Evolutionary conservation across 495 filamentous ascomycete species (phyloP), one percentile per base, ranked within the genome.

Genomic region (Podospora didyma): DNA sequence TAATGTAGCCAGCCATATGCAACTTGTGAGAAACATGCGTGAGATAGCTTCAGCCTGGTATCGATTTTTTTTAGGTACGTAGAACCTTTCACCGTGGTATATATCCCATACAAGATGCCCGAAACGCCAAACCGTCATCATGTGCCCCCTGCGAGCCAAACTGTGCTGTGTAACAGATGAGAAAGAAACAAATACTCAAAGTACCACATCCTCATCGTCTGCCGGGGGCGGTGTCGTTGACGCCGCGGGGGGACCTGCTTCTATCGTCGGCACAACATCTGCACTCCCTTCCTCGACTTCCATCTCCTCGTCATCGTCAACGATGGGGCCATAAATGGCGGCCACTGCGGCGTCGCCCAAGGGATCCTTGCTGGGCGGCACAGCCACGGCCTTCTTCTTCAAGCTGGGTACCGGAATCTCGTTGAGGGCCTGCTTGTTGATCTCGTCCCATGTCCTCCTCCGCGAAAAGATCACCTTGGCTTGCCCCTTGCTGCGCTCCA

Each of bases 401-500:
- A 51, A 20, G 49, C 54, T 59, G 47, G 34, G 21, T n/a, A 49
- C 56, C 14, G 42, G 16, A 31, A 52, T 46, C 23, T 42, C 21
- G 12, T 21, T 39, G 28, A 39, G 7, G 37, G 48, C 59, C 7
- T 73, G 75, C 61, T 73, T 73, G 69, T 85, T 86, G 68, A 85
- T 62, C 50, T 84, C 79, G 21, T 86, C 82, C 84, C 82, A 85
- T 44, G 75, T 70, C 54, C 77, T 80, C 46, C 71, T 73, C 64
- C 82, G 63, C 26, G 73, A 67, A 51, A 82, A 75, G n/a, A 90
- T 79, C n/a, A 62, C 75, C 62, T 81, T 85, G 24, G 77, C 82
- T 51, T 79, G 79, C 17, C 63, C 77, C 59, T 82, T 74, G 71
- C 87, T 92, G 64, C 83, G 83, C 52, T 82, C 74, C 45, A 89